These are phyloP conservation scores for Sporobolomyces pararoseus DNA, from an alignment of 768 basidiomycete species.

Conservation along the genomic window DNA sequence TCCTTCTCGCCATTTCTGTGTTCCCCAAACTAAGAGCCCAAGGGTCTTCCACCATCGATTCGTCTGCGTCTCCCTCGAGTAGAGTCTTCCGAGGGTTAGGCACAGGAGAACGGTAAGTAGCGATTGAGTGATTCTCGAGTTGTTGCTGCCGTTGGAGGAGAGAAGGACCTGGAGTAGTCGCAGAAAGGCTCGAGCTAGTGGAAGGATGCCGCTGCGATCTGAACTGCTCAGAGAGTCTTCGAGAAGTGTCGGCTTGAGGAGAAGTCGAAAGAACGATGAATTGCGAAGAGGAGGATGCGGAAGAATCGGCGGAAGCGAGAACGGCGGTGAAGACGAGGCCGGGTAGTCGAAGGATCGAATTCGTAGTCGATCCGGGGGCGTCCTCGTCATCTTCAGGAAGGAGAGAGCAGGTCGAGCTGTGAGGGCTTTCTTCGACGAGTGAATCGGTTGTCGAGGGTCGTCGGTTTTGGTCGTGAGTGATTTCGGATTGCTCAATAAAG, in stretches of 20 bases:
- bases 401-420: conserved; percentile 4
- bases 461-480: background rate
- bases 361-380: too few relatives aligned
- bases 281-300: background rate
- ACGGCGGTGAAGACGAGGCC: background rate
- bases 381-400: conserved; percentile 7
- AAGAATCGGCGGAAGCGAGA: background rate
- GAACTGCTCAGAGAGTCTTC: background rate
- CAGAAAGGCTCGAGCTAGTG: conserved; percentile 4
- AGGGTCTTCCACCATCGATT: background rate
- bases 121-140: too few relatives aligned
- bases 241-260: background rate
- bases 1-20: conserved; percentile 21
- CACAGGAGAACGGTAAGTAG: too few relatives aligned
- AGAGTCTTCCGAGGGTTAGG: too few relatives aligned
- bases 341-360: background rate
- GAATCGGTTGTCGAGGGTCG: background rate
- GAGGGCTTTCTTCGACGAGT: background rate
- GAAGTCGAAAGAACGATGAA: conserved; percentile 12
- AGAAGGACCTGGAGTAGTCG: conserved; percentile 1
- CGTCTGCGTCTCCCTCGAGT: background rate
- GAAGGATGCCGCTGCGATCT: background rate
- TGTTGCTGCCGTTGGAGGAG: conserved; percentile 6
- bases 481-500: conserved; percentile 5
- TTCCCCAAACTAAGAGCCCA: conserved; percentile 8